A percentile compares a stretch with the other conserved stretches of the same genome.
Conservation (phyloP, 2,329 filamentous ascomycete genomes). For the Curvularia hawaiiensis region DNA sequence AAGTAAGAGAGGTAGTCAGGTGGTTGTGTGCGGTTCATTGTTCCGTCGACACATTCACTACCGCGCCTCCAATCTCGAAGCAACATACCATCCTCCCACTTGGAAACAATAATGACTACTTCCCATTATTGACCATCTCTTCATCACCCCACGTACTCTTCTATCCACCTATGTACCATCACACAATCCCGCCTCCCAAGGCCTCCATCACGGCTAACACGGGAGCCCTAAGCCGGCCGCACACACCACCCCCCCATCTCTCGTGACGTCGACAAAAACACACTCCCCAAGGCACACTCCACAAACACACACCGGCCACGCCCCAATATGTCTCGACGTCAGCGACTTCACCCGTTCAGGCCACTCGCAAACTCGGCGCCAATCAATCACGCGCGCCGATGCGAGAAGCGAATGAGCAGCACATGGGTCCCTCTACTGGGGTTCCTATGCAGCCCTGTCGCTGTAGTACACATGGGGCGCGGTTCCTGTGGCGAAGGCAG, state of each 20-base stretch:
- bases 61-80: neutral
- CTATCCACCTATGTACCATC: too few species aligned
- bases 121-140: neutral
- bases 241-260: conserved; percentile 14
- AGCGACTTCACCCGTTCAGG: conserved; percentile 11
- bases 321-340: conserved; percentile 17
- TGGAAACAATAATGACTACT: neutral
- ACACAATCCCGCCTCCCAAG: conserved; percentile 16
- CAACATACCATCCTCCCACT: neutral
- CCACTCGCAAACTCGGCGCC: neutral
- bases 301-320: conserved; percentile 12
- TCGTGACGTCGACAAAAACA: conserved; percentile 26
- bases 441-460: too few species aligned
- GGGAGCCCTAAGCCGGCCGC: conserved; percentile 16
- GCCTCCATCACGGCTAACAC: conserved; percentile 30
- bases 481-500: too few species aligned
- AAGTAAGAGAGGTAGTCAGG: neutral
- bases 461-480: too few species aligned
- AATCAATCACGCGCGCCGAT: conserved; percentile 12
- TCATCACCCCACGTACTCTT: neutral
- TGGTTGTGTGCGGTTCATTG: conserved; percentile 3
- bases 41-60: neutral
- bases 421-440: too few species aligned
- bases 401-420: too few species aligned
- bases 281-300: conserved; percentile 23